A percentile compares a stretch with the other conserved stretches of the same genome.
Conservation (phyloP, 2,329 filamentous ascomycete species). For the Nothopassalora personata region DNA sequence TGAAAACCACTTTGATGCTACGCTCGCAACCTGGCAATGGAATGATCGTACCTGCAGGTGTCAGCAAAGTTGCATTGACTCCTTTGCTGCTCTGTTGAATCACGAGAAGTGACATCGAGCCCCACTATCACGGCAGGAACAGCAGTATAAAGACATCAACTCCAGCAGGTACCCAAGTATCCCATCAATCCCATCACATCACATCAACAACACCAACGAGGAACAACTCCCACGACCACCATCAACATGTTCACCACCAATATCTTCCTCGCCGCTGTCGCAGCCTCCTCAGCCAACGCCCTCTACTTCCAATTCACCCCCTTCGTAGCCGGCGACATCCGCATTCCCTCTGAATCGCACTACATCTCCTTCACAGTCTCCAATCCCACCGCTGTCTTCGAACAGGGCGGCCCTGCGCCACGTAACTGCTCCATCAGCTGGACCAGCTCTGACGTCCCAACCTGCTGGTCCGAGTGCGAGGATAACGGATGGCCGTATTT, state of each 20-base stretch:
- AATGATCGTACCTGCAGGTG: background rate
- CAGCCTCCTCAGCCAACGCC: conserved; percentile 5
- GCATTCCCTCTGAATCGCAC: conserved; percentile 11
- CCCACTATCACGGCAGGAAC: background rate
- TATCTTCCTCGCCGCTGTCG: background rate
- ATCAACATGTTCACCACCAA: background rate
- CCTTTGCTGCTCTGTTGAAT: background rate
- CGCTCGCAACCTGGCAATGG: background rate
- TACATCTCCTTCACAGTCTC: conserved; percentile 19
- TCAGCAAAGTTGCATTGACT: background rate
- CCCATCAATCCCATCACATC: background rate
- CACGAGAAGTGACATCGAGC: background rate
- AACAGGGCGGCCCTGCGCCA: conserved; percentile 15
- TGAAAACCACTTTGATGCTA: background rate
- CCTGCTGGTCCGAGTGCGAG: background rate
- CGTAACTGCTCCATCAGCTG: conserved; percentile 15
- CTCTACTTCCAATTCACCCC: conserved; percentile 19
- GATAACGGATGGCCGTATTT: background rate
- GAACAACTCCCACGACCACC: background rate
- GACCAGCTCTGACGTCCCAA: background rate
- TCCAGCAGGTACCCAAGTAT: background rate
- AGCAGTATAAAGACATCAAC: background rate
- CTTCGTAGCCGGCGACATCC: conserved; percentile 13
- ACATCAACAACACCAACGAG: background rate
- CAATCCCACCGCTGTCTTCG: conserved; percentile 19